Percentiles rank a stretch among this genome's conserved stretches.
These are phyloP conservation scores for Pythium periplocum DNA, from an alignment of 352 stramenopile genomes.

Conservation along the genomic window DNA sequence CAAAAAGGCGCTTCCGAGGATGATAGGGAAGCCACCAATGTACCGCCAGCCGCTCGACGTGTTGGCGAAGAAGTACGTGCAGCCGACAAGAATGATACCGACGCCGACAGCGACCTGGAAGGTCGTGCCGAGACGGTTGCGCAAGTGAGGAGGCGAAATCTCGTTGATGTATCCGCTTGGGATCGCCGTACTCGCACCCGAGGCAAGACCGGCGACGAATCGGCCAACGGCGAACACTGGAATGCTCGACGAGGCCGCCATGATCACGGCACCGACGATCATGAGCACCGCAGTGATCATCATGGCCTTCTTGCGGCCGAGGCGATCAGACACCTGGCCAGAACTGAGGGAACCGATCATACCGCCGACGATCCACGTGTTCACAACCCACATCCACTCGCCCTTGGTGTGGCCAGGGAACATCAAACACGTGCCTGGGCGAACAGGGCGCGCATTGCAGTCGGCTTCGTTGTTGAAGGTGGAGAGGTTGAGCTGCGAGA, in stretches of 20 bases:
- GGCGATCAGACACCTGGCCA: conserved; percentile 27
- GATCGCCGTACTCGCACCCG: conserved; percentile 26
- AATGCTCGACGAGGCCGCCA: conserved; percentile 25
- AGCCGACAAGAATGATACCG: conserved; percentile 34
- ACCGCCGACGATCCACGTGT: conserved; percentile 53
- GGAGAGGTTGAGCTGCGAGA: conserved; percentile 45
- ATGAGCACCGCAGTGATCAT: conserved; percentile 26
- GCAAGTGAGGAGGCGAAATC: conserved; percentile 23
- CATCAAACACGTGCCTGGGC: conserved; percentile 39
- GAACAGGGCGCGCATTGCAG: conserved; percentile 36
- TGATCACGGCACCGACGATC: conserved; percentile 27
- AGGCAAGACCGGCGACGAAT: conserved; percentile 45
- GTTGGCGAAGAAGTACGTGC: conserved; percentile 49
- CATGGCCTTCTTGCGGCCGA: conserved; percentile 37
- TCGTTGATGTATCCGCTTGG: conserved; percentile 22
- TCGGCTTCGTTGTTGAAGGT: conserved; percentile 35
- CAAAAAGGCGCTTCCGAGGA: conserved; percentile 43
- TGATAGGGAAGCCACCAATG: conserved; percentile 36
- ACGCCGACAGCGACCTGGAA: conserved; percentile 47
- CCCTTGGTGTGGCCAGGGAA: conserved; percentile 46
- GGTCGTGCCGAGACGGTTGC: conserved; percentile 24
- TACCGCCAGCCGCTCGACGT: conserved; percentile 44
- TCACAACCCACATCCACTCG: conserved; percentile 49
- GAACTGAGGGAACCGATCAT: conserved; percentile 40
- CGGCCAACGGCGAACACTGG: conserved; percentile 32